Conservation (phyloP, 2,329 filamentous ascomycete genomes). For the Pseudopithomyces chartarum region DNA sequence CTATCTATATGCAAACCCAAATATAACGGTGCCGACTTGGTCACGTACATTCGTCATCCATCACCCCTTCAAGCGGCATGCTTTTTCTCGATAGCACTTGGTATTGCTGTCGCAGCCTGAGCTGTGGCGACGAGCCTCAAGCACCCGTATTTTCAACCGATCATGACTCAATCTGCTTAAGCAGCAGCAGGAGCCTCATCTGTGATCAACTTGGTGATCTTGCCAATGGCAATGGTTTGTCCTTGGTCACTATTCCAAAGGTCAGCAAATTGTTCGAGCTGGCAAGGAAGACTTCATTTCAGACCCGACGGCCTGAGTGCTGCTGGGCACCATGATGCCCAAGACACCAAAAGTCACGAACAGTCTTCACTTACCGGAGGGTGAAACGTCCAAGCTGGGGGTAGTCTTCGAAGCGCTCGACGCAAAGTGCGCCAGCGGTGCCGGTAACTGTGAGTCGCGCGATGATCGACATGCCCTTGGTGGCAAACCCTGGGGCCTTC, state of each 20-base stretch:
- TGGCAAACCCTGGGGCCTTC: constrained; percentile 88
- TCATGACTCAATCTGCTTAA: constrained; percentile 10
- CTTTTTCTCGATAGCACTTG: background rate
- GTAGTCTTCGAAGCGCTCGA: constrained; percentile 95
- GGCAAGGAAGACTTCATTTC: too few relatives aligned
- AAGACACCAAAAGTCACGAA: too few relatives aligned
- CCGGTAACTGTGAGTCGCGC: constrained; percentile 87
- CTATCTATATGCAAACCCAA: constrained; percentile 5
- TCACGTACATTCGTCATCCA: background rate
- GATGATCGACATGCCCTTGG: constrained; percentile 82
- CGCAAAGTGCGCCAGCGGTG: constrained; percentile 83
- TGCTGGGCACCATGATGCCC: too few relatives aligned
- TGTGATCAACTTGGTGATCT: constrained; percentile 87
- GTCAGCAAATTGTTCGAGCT: constrained; percentile 27
- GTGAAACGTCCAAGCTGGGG: constrained; percentile 63
- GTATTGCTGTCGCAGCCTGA: constrained; percentile 5
- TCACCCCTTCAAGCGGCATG: background rate
- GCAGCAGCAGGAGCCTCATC: constrained; percentile 18
- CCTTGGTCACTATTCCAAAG: constrained; percentile 62
- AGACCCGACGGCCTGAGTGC: too few relatives aligned
- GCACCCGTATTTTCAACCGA: background rate
- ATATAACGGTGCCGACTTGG: background rate
- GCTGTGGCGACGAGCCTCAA: background rate
- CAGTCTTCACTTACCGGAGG: constrained; percentile 24
- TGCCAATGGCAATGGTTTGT: constrained; percentile 99